These are phyloP conservation scores for Ogataea angusta DNA, from an alignment of 805 yeast genomes.

Conservation along the genomic window DNA sequence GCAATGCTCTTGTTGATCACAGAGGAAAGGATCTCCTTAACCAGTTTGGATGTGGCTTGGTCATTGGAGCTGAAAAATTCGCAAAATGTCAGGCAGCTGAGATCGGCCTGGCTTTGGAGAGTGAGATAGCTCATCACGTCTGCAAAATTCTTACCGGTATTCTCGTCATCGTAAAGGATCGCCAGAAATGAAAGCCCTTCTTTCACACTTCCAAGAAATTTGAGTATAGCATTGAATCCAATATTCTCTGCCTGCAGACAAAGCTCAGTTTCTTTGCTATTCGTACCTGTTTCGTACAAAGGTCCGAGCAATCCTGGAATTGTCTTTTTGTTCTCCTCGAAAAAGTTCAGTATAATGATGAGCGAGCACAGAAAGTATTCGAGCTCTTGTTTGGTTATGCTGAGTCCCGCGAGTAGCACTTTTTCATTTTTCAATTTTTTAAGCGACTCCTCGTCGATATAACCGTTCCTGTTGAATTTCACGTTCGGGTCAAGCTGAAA, in stretches of 20 bases:
- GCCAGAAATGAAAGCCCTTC: slow-evolving; percentile 88
- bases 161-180: slow-evolving; percentile 70
- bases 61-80: slow-evolving; percentile 74
- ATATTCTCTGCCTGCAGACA: slow-evolving; percentile 87
- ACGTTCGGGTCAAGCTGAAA: slow-evolving; percentile 41
- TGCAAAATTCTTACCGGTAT: slow-evolving; percentile 42
- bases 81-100: slow-evolving; percentile 65
- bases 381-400: slow-evolving; percentile 47
- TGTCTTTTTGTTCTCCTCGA: slow-evolving; percentile 58
- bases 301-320: slow-evolving; percentile 64
- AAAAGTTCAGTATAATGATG: slow-evolving; percentile 65
- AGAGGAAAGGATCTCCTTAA: slow-evolving; percentile 84
- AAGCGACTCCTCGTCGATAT: slow-evolving; percentile 35
- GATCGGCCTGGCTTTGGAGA: slow-evolving; percentile 61
- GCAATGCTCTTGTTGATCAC: slow-evolving; percentile 84
- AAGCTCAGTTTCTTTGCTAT: slow-evolving; percentile 50
- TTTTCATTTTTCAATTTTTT: slow-evolving; percentile 38
- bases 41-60: slow-evolving; percentile 52
- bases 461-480: slow-evolving; percentile 36
- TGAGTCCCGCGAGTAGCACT: slow-evolving; percentile 43
- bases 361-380: slow-evolving; percentile 72
- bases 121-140: slow-evolving; percentile 70
- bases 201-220: slow-evolving; percentile 71
- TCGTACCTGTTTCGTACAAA: slow-evolving; percentile 45
- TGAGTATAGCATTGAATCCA: slow-evolving; percentile 74